Percentiles rank a stretch among this genome's conserved stretches.
These are phyloP conservation scores for Rubroboletus pulcherrimus DNA, from an alignment of 768 basidiomycete species.

Conservation along the genomic window DNA sequence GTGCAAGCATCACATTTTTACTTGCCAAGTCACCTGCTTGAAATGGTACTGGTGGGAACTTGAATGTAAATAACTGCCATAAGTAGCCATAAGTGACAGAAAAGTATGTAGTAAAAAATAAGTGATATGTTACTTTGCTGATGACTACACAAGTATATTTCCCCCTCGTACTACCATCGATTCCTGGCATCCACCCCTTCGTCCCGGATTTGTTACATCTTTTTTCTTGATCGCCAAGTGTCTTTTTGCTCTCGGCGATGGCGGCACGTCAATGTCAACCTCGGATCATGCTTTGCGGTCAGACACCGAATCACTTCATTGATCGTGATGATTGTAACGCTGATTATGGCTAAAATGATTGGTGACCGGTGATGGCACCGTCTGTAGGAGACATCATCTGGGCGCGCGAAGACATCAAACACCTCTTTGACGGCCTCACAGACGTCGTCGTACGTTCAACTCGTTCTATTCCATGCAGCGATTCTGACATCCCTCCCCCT, in stretches of 20 bases:
- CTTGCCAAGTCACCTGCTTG: too few relatives aligned
- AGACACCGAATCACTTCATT: slow-evolving; percentile 4
- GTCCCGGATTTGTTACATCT: neutral
- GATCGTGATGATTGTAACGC: neutral
- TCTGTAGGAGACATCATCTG: slow-evolving; percentile 65
- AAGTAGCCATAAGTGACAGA: too few relatives aligned
- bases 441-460: slow-evolving; percentile 65
- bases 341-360: neutral
- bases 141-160: too few relatives aligned
- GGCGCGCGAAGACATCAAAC: slow-evolving; percentile 72
- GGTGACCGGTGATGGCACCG: neutral
- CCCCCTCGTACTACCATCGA: neutral
- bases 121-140: too few relatives aligned
- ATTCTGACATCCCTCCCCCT: too few relatives aligned
- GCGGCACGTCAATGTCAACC: slow-evolving; percentile 5
- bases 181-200: neutral
- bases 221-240: too few relatives aligned
- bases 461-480: too few relatives aligned
- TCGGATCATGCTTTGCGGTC: slow-evolving; percentile 37
- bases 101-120: too few relatives aligned
- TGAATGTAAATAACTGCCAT: too few relatives aligned
- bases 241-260: slow-evolving; percentile 6
- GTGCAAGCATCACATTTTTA: too few relatives aligned
- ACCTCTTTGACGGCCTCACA: slow-evolving; percentile 62
- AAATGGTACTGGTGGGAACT: too few relatives aligned